Percentiles rank a stretch among this genome's conserved stretches.
These are phyloP conservation scores for Corinectria fuckeliana DNA, from an alignment of 2,329 filamentous ascomycete genomes.

Conservation along the genomic window DNA sequence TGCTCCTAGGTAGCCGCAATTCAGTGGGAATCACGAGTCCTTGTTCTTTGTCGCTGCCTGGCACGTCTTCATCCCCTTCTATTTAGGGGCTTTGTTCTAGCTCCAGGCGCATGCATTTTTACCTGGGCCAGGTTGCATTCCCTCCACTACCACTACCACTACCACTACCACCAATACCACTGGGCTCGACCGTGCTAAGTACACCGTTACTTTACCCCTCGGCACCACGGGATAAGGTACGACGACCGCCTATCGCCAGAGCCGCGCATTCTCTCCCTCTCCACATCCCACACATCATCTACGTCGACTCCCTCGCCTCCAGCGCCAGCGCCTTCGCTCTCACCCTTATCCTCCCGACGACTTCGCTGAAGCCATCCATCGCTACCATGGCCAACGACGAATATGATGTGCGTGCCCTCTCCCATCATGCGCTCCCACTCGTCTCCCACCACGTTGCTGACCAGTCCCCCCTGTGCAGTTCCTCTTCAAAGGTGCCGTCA, in stretches of 20 bases:
- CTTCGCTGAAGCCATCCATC: slow-evolving; percentile 31
- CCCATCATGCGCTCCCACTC: slow-evolving; percentile 23
- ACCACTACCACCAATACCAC: slow-evolving; percentile 4
- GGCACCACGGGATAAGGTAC: slow-evolving; percentile 37
- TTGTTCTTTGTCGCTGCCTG: slow-evolving; percentile 30
- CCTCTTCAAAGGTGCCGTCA: slow-evolving; percentile 89
- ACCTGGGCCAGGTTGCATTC: slow-evolving; percentile 40
- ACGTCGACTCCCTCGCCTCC: slow-evolving; percentile 35
- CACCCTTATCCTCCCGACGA: slow-evolving; percentile 24
- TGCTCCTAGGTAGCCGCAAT: background rate
- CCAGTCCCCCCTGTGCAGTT: slow-evolving; percentile 66
- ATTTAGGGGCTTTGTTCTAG: slow-evolving; percentile 10
- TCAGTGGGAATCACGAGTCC: background rate
- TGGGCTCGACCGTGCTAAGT: slow-evolving; percentile 9
- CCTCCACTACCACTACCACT: too few relatives aligned
- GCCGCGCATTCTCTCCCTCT: slow-evolving; percentile 43
- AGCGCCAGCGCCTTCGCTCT: slow-evolving; percentile 33
- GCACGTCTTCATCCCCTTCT: slow-evolving; percentile 6
- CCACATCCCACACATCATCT: slow-evolving; percentile 42
- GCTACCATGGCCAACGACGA: slow-evolving; percentile 97
- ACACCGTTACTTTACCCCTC: slow-evolving; percentile 34
- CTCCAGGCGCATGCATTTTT: slow-evolving; percentile 27
- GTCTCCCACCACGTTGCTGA: slow-evolving; percentile 41
- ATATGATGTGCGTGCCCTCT: slow-evolving; percentile 83
- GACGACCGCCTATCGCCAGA: slow-evolving; percentile 42